Evolutionary conservation across 2,329 filamentous ascomycete genomes (phyloP), one percentile per base, ranked within the genome.

Genomic region (Sclerotinia nivalis): DNA sequence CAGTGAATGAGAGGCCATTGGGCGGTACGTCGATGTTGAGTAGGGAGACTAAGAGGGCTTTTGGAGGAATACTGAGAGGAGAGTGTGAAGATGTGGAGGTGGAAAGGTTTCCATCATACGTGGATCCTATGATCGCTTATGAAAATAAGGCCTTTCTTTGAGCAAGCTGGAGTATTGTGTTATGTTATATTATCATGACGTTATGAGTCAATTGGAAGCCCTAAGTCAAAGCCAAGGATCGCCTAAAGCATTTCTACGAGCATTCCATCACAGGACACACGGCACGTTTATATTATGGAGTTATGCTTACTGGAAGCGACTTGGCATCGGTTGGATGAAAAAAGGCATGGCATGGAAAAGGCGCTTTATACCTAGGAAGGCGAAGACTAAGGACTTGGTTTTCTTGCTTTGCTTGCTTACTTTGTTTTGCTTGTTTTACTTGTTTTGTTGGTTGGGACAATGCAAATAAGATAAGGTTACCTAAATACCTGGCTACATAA

Each of bases 21-120:
- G 55, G 43, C 3, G 55, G 66, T 37, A 68, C 66, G 6, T 58
- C 66, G 66, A 60, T 59, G 28, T 60, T 68, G n/a, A 49, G 43
- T 37, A 20, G 54, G 28, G 52, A 68, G n/a, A 68, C 66, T 2
- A 68, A 43, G 25, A 43, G 18, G 28, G 66, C 66, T 25, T 68
- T 68, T 31, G n/a, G 55, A 13, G 66, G 66, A 50, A 25, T 64
- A 3, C 10, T 50, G 22, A 8, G 47, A 37, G 60, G 45, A 7
- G 45, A 50, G 22, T 47, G 5, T 34, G 43, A 62, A 8, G 25
- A 49, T 34, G 59, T 49, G 20, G 43, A 62, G 22, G 8, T 62
- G 25, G 59, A 49, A 31, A 64, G 45, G 3, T 25, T 64, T 10
- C 31, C 60, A 5, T 50, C 10, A 50, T 37, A 25, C 25, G 45